These are phyloP conservation scores for Macrolepiota albuminosa DNA, from an alignment of 768 basidiomycete genomes.

Conservation along the genomic window DNA sequence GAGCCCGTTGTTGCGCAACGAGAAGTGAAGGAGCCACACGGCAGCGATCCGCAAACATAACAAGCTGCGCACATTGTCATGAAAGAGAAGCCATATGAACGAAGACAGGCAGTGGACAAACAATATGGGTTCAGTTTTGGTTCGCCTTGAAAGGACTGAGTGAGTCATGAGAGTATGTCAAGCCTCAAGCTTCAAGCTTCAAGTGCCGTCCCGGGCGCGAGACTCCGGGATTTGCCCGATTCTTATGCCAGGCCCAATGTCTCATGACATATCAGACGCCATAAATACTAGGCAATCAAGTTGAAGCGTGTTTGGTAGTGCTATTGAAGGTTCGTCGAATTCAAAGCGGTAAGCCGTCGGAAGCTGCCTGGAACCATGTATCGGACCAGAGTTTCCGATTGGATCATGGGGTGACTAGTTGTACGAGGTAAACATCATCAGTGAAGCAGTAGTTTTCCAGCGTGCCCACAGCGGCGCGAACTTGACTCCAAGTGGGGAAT, in stretches of 20 bases:
- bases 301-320: background rate
- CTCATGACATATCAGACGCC: conserved; percentile 1
- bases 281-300: conserved; percentile 10
- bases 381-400: background rate
- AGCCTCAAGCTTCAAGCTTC: background rate
- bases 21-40: background rate
- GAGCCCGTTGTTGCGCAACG: background rate
- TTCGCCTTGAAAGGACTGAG: background rate
- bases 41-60: background rate
- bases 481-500: background rate
- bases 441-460: no score
- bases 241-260: background rate
- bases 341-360: background rate
- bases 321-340: no score
- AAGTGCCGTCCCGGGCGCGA: background rate
- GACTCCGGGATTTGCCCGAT: background rate
- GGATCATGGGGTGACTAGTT: background rate
- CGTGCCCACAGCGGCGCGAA: no score
- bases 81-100: background rate
- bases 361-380: background rate
- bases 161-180: background rate
- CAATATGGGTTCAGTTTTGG: background rate
- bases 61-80: background rate
- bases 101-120: background rate
- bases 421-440: background rate